Base-by-base conservation (phyloP, 129 eudicot species). In the Tagetes erecta region DNA sequence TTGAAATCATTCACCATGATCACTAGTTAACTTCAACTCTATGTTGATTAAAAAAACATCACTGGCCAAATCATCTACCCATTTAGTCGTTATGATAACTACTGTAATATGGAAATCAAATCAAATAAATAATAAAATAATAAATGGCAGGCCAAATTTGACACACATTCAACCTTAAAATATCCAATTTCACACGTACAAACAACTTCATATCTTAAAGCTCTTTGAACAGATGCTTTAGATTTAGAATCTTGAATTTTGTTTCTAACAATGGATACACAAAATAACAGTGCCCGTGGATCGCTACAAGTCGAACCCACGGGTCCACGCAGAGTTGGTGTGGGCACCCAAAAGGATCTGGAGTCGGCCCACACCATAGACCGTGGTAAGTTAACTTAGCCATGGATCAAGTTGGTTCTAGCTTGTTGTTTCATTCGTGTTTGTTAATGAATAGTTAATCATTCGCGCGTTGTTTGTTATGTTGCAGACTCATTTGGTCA, bases 401-500 rank as follows among this genome's bases (percentile, higher is more conserved):
- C 67, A 41, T 6, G 40, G 5, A 27, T 5, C 37, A 7, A 13
- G 13, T 57, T 76, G 36, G 8, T 65, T 76, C 45, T 20, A 20
- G 27, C 27, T 6, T 57, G 46, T 39, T 33, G 27, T 31, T 7
- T 46, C 36, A 4, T 67, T 55, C 1, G 49, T 1, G n/a, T 65
- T 38, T 1, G 39, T 31, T 64, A 46, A 20, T 10, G 8, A 14
- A 50, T 63, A 13, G 30, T 38, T 2, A 75, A 1, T 55, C 10
- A 10, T 49, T 47, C 44, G 9, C 45, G 11, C 49, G 6, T 10
- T 10, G 13, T 59, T 12, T 31, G 1, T 49, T 39, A n/a, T n/a
- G 42, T 65, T 79, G 70, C 87, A 86, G 90, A 86, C 69, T 83
- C 90, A 71, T 80, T 87, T 85, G 52, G 57, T 66, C 90, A 86